These are phyloP conservation scores for Gaillardinia entomophila DNA, from an alignment of 805 yeast genomes.

Conservation along the genomic window DNA sequence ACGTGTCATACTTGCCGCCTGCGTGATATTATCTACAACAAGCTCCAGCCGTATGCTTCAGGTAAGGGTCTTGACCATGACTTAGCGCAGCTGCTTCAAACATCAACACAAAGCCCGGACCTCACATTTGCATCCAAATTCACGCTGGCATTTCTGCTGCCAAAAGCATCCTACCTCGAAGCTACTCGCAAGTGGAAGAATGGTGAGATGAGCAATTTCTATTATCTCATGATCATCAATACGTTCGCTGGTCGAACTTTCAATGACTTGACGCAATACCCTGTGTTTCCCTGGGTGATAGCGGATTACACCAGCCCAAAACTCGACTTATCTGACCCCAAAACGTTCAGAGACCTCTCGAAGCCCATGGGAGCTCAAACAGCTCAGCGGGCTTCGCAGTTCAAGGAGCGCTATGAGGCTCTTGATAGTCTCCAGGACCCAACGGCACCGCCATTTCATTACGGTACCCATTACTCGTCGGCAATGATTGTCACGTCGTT, in stretches of 20 bases:
- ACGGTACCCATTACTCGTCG: slow-evolving; percentile 90
- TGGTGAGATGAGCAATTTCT: slow-evolving; percentile 80
- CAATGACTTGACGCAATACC: slow-evolving; percentile 86
- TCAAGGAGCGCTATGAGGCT: slow-evolving; percentile 69
- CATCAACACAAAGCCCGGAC: slow-evolving; percentile 23
- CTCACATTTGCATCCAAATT: slow-evolving; percentile 28
- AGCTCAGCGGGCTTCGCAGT: slow-evolving; percentile 50
- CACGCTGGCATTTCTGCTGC: slow-evolving; percentile 21
- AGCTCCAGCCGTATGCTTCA: slow-evolving; percentile 44
- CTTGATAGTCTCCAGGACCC: slow-evolving; percentile 54
- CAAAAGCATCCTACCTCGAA: slow-evolving; percentile 3
- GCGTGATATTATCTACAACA: slow-evolving; percentile 52
- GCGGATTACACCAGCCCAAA: slow-evolving; percentile 72
- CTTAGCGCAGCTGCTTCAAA: slow-evolving; percentile 46
- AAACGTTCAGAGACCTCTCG: slow-evolving; percentile 64
- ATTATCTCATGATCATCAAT: slow-evolving; percentile 72
- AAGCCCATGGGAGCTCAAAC: slow-evolving; percentile 93
- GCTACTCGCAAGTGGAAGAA: slow-evolving; percentile 68
- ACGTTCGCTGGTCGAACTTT: slow-evolving; percentile 85
- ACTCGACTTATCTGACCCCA: slow-evolving; percentile 59
- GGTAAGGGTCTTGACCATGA: slow-evolving; percentile 50
- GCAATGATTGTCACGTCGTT: slow-evolving; percentile 90
- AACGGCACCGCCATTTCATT: slow-evolving; percentile 72
- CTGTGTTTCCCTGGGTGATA: slow-evolving; percentile 88
- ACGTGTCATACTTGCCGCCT: slow-evolving; percentile 51